Conservation (phyloP, 192 early-diverging fungal species). For the Phlyctochytrium planicorne region DNA sequence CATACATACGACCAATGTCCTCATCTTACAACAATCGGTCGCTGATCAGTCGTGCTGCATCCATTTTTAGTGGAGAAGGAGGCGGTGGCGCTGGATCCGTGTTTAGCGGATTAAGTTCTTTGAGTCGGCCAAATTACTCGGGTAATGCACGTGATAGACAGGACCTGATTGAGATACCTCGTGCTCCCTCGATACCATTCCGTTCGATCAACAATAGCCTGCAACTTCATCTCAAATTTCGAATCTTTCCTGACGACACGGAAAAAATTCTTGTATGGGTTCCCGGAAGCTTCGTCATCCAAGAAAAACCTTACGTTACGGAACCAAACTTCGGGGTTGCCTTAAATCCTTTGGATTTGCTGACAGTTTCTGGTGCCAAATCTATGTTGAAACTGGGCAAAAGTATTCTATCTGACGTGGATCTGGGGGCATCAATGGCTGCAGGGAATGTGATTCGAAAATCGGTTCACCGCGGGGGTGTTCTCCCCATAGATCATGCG, state of each 20-base stretch:
- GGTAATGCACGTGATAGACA: not conserved
- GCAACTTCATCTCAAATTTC: slow-evolving; percentile 46
- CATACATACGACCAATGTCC: slow-evolving; percentile 9
- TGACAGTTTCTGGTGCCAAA: slow-evolving; percentile 6
- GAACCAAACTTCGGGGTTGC: slow-evolving; percentile 7
- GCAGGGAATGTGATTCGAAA: not conserved
- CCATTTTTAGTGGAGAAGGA: slow-evolving; percentile 3
- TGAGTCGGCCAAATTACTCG: not conserved
- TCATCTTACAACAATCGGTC: not conserved
- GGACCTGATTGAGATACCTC: slow-evolving; percentile 19
- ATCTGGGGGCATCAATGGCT: not conserved
- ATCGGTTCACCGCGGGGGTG: not conserved
- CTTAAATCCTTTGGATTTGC: not conserved
- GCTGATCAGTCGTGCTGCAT: not conserved
- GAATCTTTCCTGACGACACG: slow-evolving; percentile 35
- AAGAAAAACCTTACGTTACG: slow-evolving; percentile 32
- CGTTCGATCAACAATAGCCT: slow-evolving; percentile 44
- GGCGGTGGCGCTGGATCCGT: slow-evolving; percentile 10
- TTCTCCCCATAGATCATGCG: slow-evolving; percentile 17
- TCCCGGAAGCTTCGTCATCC: slow-evolving; percentile 35
- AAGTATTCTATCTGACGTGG: not conserved
- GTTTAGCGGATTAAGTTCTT: slow-evolving; percentile 21
- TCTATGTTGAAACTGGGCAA: not conserved
- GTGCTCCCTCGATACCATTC: slow-evolving; percentile 50
- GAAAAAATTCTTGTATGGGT: slow-evolving; percentile 49